Base-by-base conservation (phyloP, 768 basidiomycete species). In the Serendipita sp. region DNA sequence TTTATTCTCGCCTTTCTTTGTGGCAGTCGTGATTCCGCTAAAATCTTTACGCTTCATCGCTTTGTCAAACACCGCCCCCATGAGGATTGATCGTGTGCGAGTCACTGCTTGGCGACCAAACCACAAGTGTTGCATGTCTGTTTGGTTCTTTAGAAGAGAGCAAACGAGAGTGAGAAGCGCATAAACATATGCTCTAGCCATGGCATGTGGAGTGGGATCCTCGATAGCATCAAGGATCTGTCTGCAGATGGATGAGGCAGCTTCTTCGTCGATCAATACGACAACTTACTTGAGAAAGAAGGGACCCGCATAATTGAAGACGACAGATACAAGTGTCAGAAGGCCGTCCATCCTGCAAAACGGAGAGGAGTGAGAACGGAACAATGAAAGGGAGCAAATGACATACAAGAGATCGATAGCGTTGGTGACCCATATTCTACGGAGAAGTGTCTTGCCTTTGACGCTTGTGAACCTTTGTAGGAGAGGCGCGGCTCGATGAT, bases 21-120 rank as follows among this genome's bases (percentile, higher is more conserved):
- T 63, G 17, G 72, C 74, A 9, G 31, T 31, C 20, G 53, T 58
- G 24, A 58, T 33, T 11, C 53, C 53, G 3, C 53, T 58, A 58
- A 58, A 58, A 3, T 58, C 53, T 58, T 58, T 58, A 31, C 92
- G 75, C 71, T 85, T 86, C 48, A 53, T 58, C 22, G 50, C 73
- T 70, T 96, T 96, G 71, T 91, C 87, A 68, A 92, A 95, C 61
- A 95, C 88, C 1, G 84, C 74, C 0, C 87, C 84, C 84, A 90
- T 92, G n/a, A 94, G 78, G 72, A 88, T 87, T 7, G 53, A 58
- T 13, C 53, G 53, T 7, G 53, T 58, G 22, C 88, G 78, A 1
- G 85, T 85, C 0, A 77, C 70, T 0, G 83, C 88, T 20, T 90
- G 82, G 50, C 92, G 81, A 22, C 85, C 83, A 62, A 79, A 83